A percentile compares a stretch with the other conserved stretches of the same genome.
Evolutionary conservation across 352 stramenopile genomes (phyloP).

Genomic region (Phytopythium kandeliae): DNA sequence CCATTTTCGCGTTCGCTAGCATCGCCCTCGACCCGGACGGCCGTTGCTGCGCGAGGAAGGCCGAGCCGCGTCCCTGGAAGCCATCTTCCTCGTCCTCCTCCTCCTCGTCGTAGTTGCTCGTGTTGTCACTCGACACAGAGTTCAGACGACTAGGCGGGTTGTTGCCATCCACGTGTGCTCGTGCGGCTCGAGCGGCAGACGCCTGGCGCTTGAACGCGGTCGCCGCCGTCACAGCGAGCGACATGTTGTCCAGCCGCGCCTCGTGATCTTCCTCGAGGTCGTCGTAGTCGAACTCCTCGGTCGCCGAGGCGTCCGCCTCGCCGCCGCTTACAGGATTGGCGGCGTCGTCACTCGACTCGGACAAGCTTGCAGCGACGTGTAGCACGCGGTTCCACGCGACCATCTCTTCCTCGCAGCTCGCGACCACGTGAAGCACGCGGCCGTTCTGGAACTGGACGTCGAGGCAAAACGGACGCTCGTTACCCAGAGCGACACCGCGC

Average conservation of each 20-base stretch:
- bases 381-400: conserved; percentile 51
- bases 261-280: conserved; percentile 33
- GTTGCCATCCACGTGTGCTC: background rate
- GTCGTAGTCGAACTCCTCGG: conserved; percentile 48
- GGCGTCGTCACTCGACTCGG: conserved; percentile 10
- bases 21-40: background rate
- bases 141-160: conserved; percentile 2
- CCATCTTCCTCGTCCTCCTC: background rate
- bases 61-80: background rate
- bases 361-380: conserved; percentile 30
- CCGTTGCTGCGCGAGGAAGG: background rate
- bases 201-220: conserved; percentile 29
- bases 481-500: conserved; percentile 42
- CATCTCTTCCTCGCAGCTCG: conserved; percentile 48
- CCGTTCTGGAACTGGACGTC: conserved; percentile 61
- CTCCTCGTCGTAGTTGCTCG: conserved; percentile 1
- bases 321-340: conserved; percentile 24
- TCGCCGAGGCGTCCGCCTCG: background rate
- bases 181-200: background rate
- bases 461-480: conserved; percentile 59
- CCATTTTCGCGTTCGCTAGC: conserved; percentile 3
- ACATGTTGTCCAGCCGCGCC: conserved; percentile 23
- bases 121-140: background rate
- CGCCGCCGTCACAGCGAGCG: conserved; percentile 25
- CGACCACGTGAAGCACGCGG: conserved; percentile 53